Conservation (phyloP, 2,329 filamentous ascomycete genomes). For the Trichoderma oligosporum region DNA sequence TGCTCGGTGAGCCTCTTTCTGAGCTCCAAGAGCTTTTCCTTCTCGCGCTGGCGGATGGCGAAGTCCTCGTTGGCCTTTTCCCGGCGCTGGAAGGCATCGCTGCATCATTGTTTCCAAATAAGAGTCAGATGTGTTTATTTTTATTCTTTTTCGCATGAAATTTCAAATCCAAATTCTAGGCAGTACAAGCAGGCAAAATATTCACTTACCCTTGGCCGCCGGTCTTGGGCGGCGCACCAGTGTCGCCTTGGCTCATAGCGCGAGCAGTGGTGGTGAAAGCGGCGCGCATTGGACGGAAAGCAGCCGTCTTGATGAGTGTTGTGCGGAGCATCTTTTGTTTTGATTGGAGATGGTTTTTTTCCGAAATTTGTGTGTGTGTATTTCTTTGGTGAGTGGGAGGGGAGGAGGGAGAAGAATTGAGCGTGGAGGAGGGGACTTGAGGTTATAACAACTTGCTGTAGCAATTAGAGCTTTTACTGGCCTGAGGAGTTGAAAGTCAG, state of each 20-base stretch:
- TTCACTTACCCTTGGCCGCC: slow-evolving; percentile 52
- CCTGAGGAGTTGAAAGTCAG: slow-evolving; percentile 5
- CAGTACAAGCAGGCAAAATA: too few relatives aligned
- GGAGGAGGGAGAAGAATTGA: slow-evolving; percentile 17
- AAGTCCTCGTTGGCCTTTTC: slow-evolving; percentile 83
- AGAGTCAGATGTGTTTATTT: background rate
- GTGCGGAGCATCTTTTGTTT: slow-evolving; percentile 61
- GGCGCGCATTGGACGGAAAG: slow-evolving; percentile 50
- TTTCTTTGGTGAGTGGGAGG: slow-evolving; percentile 12
- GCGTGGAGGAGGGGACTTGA: slow-evolving; percentile 8
- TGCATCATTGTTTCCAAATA: slow-evolving; percentile 34
- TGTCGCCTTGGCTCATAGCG: slow-evolving; percentile 67
- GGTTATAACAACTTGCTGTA: slow-evolving; percentile 1
- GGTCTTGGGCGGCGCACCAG: slow-evolving; percentile 55
- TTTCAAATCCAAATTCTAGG: too few relatives aligned
- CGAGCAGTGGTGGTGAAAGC: slow-evolving; percentile 62
- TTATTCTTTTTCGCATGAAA: too few relatives aligned
- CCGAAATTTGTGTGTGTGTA: background rate
- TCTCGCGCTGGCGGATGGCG: slow-evolving; percentile 82
- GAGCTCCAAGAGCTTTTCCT: slow-evolving; percentile 79
- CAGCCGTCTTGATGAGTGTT: slow-evolving; percentile 52
- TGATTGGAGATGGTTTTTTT: background rate
- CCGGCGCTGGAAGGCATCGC: slow-evolving; percentile 88
- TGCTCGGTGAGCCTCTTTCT: slow-evolving; percentile 72
- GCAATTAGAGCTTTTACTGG: slow-evolving; percentile 8